Base-by-base conservation (phyloP, 176 grass and related monocot genomes). In the bread wheat (Triticum aestivum) region DNA sequence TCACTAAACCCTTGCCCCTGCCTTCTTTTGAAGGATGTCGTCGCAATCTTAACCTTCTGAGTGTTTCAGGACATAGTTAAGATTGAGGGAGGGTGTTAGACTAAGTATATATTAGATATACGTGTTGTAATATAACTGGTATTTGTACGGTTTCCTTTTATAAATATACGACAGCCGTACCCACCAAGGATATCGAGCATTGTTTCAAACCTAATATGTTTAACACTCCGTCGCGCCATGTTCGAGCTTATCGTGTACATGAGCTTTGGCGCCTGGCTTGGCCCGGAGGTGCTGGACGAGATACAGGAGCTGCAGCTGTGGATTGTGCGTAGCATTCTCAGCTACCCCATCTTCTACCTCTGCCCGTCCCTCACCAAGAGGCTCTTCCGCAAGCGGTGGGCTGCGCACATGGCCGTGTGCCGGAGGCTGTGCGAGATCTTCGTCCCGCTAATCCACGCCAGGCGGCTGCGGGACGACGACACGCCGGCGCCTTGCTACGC, bases 171-270 rank as follows among this genome's bases (percentile, higher is more conserved):
- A 34, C 34, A 34, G 34, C 34, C 34, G 34, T 34, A 34, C 34
- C 34, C 34, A 34, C 34, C 34, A 34, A 34, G 34, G 4, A 5
- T 5, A 34, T 34, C 34, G 34, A 34, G 34, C 34, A 34, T 34
- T 34, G 34, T 34, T 34, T 4, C 34, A 34, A 34, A 34, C 34
- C 34, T 34, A 34, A 34, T 34, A 5, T 4, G 34, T 34, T 4
- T 34, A 34, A 34, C 34, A 34, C 49, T 95, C 27, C 80, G 85
- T 4, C 84, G 81, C 34, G 87, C 89, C 69, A 76, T 89, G 85
- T 91, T 86, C 87, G 85, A 82, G 82, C 77, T 91, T 15, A 61
- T 91, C 15, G 67, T 85, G 20, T 73, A 83, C 73, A 91, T 96
- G 87, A 86, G 87, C 87, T 86, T 96, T 41, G 89, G 94, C 11